Percentiles rank a stretch among this genome's conserved stretches.
These are phyloP conservation scores for Mycena venus DNA, from an alignment of 768 basidiomycete genomes.

Conservation along the genomic window DNA sequence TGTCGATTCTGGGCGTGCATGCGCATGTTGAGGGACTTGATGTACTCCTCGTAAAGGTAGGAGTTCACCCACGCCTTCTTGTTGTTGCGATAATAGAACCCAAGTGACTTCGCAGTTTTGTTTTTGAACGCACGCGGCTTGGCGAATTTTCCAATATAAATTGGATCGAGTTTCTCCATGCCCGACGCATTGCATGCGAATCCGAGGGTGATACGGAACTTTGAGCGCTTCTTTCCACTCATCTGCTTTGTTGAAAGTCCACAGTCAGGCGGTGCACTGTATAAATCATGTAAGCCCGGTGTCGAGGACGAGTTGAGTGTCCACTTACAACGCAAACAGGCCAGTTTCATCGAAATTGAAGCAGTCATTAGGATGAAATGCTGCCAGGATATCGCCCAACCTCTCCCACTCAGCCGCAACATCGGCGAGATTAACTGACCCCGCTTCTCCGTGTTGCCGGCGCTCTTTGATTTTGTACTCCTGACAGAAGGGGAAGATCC, in stretches of 20 bases:
- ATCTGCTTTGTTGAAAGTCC: conserved; percentile 47
- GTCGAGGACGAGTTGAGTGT: neutral
- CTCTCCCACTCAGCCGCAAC: neutral
- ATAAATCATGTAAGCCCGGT: neutral
- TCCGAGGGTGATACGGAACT: conserved; percentile 43
- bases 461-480: neutral
- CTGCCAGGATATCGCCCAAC: neutral
- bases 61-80: conserved; percentile 56
- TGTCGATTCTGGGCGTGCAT: neutral
- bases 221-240: conserved; percentile 49
- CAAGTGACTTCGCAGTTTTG: conserved; percentile 28
- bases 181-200: conserved; percentile 48
- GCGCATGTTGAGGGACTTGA: neutral
- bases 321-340: neutral
- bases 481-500: neutral
- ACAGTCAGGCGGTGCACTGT: conserved; percentile 42
- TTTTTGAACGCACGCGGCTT: conserved; percentile 47
- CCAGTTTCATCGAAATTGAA: neutral
- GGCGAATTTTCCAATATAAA: conserved; percentile 52
- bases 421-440: neutral
- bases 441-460: neutral
- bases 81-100: conserved; percentile 54
- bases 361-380: neutral
- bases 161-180: conserved; percentile 41
- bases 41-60: conserved; percentile 49